Percentiles rank a stretch among this genome's conserved stretches.
Evolutionary conservation across 805 yeast species (phyloP).

Genomic region (Dipodascus albidus): DNA sequence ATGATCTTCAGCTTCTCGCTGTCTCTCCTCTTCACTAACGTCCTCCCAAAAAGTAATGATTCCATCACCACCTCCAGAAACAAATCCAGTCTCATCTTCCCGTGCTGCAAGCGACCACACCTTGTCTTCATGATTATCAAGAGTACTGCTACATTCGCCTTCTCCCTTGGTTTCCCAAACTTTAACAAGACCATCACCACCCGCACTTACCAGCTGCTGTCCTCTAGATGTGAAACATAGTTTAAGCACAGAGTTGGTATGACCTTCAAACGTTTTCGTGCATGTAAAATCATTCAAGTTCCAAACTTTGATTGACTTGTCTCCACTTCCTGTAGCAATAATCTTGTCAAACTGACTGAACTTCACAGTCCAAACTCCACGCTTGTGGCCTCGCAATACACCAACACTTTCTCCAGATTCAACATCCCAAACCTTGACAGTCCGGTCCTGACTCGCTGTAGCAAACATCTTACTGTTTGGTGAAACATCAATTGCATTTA

Average conservation of each 20-base stretch:
- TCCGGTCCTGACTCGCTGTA: slow-evolving; percentile 88
- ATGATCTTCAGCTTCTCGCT: slow-evolving; percentile 36
- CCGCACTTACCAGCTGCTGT: slow-evolving; percentile 57
- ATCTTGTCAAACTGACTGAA: slow-evolving; percentile 70
- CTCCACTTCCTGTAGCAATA: slow-evolving; percentile 82
- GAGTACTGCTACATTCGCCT: slow-evolving; percentile 72
- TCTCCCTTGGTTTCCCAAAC: slow-evolving; percentile 64
- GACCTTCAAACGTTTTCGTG: slow-evolving; percentile 81
- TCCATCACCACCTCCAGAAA: slow-evolving; percentile 94
- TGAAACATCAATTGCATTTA: slow-evolving; percentile 79
- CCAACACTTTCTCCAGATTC: slow-evolving; percentile 83
- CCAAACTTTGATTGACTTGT: slow-evolving; percentile 85
- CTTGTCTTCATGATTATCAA: slow-evolving; percentile 86
- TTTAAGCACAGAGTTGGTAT: slow-evolving; percentile 83
- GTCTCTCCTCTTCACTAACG: slow-evolving; percentile 62
- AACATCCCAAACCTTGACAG: slow-evolving; percentile 81
- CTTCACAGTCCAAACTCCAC: slow-evolving; percentile 89
- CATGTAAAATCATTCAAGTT: slow-evolving; percentile 67
- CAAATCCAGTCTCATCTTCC: slow-evolving; percentile 57
- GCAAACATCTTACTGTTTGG: slow-evolving; percentile 85
- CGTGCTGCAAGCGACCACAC: slow-evolving; percentile 79
- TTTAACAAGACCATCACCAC: slow-evolving; percentile 92
- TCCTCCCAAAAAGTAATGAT: slow-evolving; percentile 83
- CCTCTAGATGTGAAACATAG: slow-evolving; percentile 56
- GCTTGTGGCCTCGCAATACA: slow-evolving; percentile 75